phyloP scores from a whole-genome alignment of 2,329 filamentous ascomycete species.

The Tolypocladium inflatum region DNA sequence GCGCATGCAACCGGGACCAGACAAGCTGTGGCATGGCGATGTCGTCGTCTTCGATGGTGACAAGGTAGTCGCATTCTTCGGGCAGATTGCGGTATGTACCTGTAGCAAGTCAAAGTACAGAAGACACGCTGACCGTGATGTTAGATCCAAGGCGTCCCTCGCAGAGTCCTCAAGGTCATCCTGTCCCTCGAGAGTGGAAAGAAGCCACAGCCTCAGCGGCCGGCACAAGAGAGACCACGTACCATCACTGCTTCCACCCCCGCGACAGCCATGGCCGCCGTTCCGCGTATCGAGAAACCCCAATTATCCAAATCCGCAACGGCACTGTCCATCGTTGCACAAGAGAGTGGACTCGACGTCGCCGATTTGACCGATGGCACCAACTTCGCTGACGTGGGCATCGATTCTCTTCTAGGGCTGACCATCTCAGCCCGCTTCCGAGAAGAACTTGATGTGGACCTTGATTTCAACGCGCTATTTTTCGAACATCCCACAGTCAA shows the following conservation, averaged over 20 bases:
- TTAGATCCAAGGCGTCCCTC: conserved; percentile 4
- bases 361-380: conserved; percentile 1
- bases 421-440: conserved; percentile 5
- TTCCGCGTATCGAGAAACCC: not conserved
- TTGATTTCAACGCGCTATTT: conserved; percentile 29
- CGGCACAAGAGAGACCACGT: not conserved
- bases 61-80: conserved; percentile 34
- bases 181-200: conserved; percentile 1
- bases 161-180: conserved; percentile 3
- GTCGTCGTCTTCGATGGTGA: conserved; percentile 45
- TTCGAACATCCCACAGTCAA: conserved; percentile 1
- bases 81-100: conserved; percentile 42
- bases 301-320: not conserved
- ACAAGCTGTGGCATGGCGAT: conserved; percentile 32
- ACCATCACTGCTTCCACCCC: not conserved
- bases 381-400: conserved; percentile 1
- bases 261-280: not conserved
- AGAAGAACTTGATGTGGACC: conserved; percentile 5
- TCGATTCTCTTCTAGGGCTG: conserved; percentile 3
- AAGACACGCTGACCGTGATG: not conserved
- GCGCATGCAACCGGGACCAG: conserved; percentile 37
- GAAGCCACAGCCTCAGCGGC: not conserved
- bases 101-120: conserved; percentile 44
- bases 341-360: not conserved
- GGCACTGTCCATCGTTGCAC: not conserved